These are phyloP conservation scores for Akanthomyces lecanii DNA, from an alignment of 2,329 filamentous ascomycete genomes.

Conservation along the genomic window DNA sequence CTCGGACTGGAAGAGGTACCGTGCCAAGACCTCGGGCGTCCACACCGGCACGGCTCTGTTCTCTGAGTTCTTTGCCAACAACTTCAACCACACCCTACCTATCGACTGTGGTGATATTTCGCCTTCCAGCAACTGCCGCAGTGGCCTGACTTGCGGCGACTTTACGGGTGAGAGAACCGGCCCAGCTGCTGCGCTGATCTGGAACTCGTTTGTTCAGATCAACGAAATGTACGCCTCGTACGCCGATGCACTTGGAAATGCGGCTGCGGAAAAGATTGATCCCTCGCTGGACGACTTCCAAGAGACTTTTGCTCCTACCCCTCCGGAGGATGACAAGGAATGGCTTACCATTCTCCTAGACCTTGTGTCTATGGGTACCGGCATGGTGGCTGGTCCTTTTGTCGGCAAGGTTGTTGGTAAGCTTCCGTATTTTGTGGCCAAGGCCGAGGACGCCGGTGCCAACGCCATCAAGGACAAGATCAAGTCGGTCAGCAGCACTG, in stretches of 20 bases:
- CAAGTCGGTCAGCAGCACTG: not conserved
- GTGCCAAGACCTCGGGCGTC: not conserved
- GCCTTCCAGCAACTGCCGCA: not conserved
- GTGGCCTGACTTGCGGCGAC: conserved; percentile 2
- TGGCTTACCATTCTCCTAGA: conserved; percentile 29
- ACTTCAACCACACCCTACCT: not conserved
- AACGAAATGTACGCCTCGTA: conserved; percentile 21
- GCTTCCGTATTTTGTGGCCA: conserved; percentile 7
- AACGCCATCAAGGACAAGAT: conserved; percentile 4
- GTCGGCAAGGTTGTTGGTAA: conserved; percentile 23
- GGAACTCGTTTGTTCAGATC: conserved; percentile 25
- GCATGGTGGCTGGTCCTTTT: conserved; percentile 24
- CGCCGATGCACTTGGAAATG: not conserved
- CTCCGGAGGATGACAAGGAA: conserved; percentile 18
- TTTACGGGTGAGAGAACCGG: conserved; percentile 20
- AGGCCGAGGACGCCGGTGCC: not conserved
- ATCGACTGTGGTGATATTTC: conserved; percentile 2
- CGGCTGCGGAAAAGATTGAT: conserved; percentile 19
- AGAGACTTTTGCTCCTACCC: conserved; percentile 18
- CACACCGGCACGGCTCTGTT: conserved; percentile 16
- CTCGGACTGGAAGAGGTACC: not conserved
- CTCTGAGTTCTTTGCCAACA: conserved; percentile 18
- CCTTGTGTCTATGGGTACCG: conserved; percentile 26
- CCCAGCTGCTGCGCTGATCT: conserved; percentile 22
- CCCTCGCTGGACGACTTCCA: conserved; percentile 21